Conservation (phyloP, 495 filamentous ascomycete genomes). For the Lophium mytilinum region DNA sequence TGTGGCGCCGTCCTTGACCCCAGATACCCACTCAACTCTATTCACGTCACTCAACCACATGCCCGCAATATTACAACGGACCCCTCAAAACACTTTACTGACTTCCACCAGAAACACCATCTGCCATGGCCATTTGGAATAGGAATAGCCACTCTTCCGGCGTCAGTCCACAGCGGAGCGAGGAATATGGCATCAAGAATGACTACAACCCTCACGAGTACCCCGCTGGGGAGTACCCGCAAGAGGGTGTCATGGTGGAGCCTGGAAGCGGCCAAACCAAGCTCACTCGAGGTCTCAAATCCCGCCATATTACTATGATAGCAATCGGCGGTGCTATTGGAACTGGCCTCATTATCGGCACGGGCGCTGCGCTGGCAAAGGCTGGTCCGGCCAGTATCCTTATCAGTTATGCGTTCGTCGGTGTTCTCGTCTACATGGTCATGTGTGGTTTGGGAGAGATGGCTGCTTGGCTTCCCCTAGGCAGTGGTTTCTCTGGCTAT, state of each 20-base stretch:
- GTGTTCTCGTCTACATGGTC: conserved; percentile 52
- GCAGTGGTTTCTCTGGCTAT: conserved; percentile 52
- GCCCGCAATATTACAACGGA: too few species aligned
- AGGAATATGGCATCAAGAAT: conserved; percentile 13
- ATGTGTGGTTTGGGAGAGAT: conserved; percentile 58
- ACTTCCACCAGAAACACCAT: too few species aligned
- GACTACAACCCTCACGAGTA: conserved; percentile 5
- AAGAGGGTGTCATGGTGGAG: conserved; percentile 10
- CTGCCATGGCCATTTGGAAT: conserved; percentile 21
- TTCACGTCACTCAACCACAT: too few species aligned
- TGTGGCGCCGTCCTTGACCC: too few species aligned
- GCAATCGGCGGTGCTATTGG: conserved; percentile 81
- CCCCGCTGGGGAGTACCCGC: not conserved
- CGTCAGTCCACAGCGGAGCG: conserved; percentile 4
- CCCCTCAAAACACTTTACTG: too few species aligned
- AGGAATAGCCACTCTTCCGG: conserved; percentile 20
- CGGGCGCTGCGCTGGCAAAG: conserved; percentile 53
- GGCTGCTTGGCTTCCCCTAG: conserved; percentile 50
- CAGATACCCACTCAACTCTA: too few species aligned
- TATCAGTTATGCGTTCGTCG: conserved; percentile 56
- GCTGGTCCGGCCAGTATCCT: conserved; percentile 65
- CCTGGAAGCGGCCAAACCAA: conserved; percentile 12
- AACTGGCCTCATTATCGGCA: conserved; percentile 57
- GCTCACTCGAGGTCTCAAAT: conserved; percentile 54
- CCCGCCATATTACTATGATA: conserved; percentile 71